Evolutionary conservation across 345 rosid species (phyloP).

Genomic region (Bretschneidera sinensis): DNA sequence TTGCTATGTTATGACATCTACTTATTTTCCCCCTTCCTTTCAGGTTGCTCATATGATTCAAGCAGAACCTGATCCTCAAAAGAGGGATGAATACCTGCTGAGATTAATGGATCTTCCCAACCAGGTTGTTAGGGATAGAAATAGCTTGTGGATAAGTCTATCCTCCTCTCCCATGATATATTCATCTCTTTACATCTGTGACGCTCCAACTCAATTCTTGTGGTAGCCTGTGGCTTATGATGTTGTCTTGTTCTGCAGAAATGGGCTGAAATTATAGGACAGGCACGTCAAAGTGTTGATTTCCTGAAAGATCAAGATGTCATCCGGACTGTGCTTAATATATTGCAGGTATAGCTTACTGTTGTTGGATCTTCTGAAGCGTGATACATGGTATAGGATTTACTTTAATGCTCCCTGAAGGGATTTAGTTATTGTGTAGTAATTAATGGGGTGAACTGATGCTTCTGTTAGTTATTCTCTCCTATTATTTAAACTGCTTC

Average conservation of each 20-base stretch:
- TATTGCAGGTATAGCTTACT: slow-evolving; percentile 61
- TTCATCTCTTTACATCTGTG: neutral
- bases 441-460: slow-evolving; percentile 8
- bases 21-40: slow-evolving; percentile 9
- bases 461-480: slow-evolving; percentile 13
- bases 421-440: neutral
- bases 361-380: neutral
- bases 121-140: slow-evolving; percentile 48
- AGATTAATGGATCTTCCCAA: slow-evolving; percentile 96
- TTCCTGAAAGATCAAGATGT: slow-evolving; percentile 86
- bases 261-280: slow-evolving; percentile 94
- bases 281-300: slow-evolving; percentile 95
- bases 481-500: neutral
- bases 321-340: slow-evolving; percentile 86
- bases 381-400: neutral
- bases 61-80: slow-evolving; percentile 93
- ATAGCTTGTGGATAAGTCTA: neutral
- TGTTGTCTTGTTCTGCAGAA: slow-evolving; percentile 48
- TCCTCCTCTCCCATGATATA: neutral
- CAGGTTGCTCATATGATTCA: slow-evolving; percentile 98
- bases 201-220: neutral
- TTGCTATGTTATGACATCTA: slow-evolving; percentile 5
- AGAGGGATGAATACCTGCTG: slow-evolving; percentile 93
- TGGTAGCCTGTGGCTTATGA: slow-evolving; percentile 10
- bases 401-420: neutral